These are phyloP conservation scores for Alternaria sp. DNA, from an alignment of 2,329 filamentous ascomycete species.

Conservation along the genomic window DNA sequence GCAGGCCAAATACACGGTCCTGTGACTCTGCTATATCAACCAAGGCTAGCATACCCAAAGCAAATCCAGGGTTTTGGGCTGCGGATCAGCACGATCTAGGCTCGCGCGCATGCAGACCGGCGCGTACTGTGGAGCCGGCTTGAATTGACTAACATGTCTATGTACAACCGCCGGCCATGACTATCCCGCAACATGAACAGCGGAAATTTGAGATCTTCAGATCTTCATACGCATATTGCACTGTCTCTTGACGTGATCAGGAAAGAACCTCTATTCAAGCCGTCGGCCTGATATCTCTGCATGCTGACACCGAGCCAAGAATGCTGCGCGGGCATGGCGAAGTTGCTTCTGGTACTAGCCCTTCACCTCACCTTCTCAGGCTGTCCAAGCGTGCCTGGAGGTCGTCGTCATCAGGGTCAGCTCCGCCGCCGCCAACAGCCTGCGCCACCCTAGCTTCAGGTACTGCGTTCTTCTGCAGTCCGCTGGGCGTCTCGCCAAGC, in stretches of 20 bases:
- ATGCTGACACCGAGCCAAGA: neutral
- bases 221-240: neutral
- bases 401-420: constrained; percentile 87
- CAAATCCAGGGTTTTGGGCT: constrained; percentile 8
- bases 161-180: neutral
- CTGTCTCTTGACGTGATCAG: neutral
- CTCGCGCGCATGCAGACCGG: constrained; percentile 9
- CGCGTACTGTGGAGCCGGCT: constrained; percentile 16
- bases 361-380: constrained; percentile 62
- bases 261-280: neutral
- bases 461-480: constrained; percentile 75
- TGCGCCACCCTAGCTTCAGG: constrained; percentile 83
- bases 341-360: neutral
- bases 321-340: neutral
- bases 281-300: neutral
- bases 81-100: constrained; percentile 15
- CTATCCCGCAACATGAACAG: neutral
- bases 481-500: constrained; percentile 91
- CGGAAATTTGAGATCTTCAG: neutral
- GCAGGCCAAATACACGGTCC: neutral
- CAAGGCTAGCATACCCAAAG: neutral
- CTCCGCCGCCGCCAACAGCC: constrained; percentile 73
- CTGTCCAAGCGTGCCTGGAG: constrained; percentile 93
- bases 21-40: constrained; percentile 8
- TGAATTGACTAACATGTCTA: constrained; percentile 6